Base-by-base conservation (phyloP, 345 rosid genomes). In the Boechera retrofracta region DNA sequence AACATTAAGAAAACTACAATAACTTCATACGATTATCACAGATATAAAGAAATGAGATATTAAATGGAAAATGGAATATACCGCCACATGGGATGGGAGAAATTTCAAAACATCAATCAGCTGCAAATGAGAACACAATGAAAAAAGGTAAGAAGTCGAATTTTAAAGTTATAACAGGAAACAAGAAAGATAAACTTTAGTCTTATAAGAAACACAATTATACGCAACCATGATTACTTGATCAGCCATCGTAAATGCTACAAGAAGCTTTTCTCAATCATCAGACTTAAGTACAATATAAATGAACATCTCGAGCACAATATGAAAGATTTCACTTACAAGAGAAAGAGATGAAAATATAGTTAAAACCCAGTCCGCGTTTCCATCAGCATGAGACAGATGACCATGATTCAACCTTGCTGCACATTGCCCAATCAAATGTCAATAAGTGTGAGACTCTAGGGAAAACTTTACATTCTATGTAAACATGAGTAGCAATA, bases 361-460 rank as follows among this genome's bases (percentile, higher is more conserved):
- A 12, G 99, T 95, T 77, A 95, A 83, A 78, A 92, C 98, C 99
- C 98, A 95, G 82, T 95, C 98, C 10, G 91, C 97, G 11, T 95
- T 95, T 67, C 99, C 99, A 86, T 91, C 99, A 67, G 98, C 98
- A 73, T 95, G 86, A 41, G 87, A 48, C 72, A 92, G 83, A 82
- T 90, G 85, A 63, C 99, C 98, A 75, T 88, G 98, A 79, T 91
- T 90, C 89, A 95, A 82, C 85, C 84, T 91, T 28, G 99, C 99
- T 95, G 85, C 77, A 32, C 7, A 54, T 73, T 10, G 0, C 71
- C 77, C 48, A 76, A 65, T 41, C 48, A 62, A 57, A 57, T 16
- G 38, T 71, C 69, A 58, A 53, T 35, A 61, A 67, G 59, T 21
- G 65, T 49, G 42, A 24, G 58, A 58, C 32, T 48, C 5, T 7